These are phyloP conservation scores for Dimargaris cristalligena DNA, from an alignment of 192 early-diverging fungal species.

Conservation along the genomic window DNA sequence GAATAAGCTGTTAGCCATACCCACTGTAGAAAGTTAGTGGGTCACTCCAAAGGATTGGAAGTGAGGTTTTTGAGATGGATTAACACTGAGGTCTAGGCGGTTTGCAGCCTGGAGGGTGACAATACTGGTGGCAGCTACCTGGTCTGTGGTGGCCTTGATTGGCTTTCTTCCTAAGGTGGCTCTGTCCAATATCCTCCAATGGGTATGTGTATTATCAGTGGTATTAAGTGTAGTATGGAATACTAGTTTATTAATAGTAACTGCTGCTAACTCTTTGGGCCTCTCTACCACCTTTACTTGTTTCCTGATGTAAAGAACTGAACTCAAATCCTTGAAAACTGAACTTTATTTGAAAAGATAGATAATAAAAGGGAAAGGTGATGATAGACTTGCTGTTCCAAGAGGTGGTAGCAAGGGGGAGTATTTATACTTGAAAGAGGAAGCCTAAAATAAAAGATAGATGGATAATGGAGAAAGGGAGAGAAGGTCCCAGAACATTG, in stretches of 20 bases:
- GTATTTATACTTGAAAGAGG: too few relatives aligned
- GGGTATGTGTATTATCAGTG: neutral
- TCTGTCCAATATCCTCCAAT: neutral
- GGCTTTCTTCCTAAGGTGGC: neutral
- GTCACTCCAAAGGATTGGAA: neutral
- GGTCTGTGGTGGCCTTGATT: constrained; percentile 5
- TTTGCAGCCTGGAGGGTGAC: neutral
- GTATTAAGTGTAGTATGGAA: neutral
- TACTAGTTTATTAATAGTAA: neutral
- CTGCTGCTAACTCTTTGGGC: neutral
- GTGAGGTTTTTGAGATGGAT: neutral
- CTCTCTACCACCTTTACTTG: neutral
- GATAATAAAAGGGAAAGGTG: too few relatives aligned
- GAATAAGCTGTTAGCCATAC: neutral
- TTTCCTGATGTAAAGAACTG: too few relatives aligned
- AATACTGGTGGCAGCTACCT: neutral
- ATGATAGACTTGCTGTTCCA: too few relatives aligned
- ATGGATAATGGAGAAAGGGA: too few relatives aligned
- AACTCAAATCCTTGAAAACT: too few relatives aligned
- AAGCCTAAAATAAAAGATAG: too few relatives aligned
- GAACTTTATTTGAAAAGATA: neutral
- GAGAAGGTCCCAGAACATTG: too few relatives aligned
- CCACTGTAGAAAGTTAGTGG: neutral
- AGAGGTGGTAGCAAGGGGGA: too few relatives aligned
- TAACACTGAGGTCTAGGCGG: neutral